Percentiles rank a stretch among this genome's conserved stretches.
phyloP scores from a whole-genome alignment of 768 basidiomycete genomes.

The Chiua virens region DNA sequence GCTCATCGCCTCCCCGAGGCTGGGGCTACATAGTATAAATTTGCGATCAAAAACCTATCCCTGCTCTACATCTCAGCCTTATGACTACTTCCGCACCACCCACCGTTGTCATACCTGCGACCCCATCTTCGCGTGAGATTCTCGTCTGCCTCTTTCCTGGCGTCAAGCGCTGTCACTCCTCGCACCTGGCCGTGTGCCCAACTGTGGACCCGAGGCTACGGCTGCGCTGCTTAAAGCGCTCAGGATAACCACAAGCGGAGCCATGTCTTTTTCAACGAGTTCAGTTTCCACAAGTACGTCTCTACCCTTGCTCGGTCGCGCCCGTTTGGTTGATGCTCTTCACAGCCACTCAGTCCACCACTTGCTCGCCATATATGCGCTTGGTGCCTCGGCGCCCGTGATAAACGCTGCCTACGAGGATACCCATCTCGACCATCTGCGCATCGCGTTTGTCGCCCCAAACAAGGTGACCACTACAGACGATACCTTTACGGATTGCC shows the following conservation, averaged over 20 bases:
- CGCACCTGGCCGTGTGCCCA: constrained; percentile 38
- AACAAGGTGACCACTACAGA: constrained; percentile 25
- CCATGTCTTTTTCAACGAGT: constrained; percentile 54
- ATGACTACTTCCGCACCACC: constrained; percentile 32
- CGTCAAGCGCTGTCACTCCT: constrained; percentile 32
- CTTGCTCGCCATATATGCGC: constrained; percentile 54
- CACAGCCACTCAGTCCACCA: constrained; percentile 58
- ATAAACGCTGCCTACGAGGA: constrained; percentile 43
- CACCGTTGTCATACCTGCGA: constrained; percentile 16
- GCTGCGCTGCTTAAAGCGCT: constrained; percentile 40
- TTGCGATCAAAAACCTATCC: not conserved
- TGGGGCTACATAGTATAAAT: constrained; percentile 14
- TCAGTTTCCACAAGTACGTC: constrained; percentile 33
- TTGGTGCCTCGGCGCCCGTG: constrained; percentile 50
- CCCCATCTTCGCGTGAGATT: constrained; percentile 18
- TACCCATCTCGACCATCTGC: constrained; percentile 40
- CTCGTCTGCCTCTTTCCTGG: constrained; percentile 34
- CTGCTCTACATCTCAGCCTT: not conserved
- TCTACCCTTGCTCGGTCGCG: not conserved
- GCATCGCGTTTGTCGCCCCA: constrained; percentile 32
- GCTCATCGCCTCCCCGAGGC: not conserved
- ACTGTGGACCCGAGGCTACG: constrained; percentile 39
- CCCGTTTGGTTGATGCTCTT: not conserved
- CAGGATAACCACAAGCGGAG: constrained; percentile 54
- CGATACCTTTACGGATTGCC: constrained; percentile 22